phyloP scores from a whole-genome alignment of 106 monocot species.

The Alisma plantagoaquatica region DNA sequence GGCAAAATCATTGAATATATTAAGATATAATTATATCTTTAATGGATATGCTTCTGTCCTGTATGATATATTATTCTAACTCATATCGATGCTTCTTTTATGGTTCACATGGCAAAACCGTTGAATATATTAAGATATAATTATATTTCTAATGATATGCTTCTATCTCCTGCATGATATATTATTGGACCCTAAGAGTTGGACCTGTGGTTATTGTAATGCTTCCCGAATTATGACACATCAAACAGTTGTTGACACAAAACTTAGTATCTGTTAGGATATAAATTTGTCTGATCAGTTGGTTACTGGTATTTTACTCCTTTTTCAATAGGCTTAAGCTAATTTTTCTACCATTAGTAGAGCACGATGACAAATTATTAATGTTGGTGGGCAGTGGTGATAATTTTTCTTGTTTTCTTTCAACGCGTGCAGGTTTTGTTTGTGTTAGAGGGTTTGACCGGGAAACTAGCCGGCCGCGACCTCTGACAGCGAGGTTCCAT shows the following conservation, averaged over 20 bases:
- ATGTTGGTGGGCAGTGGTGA: neutral
- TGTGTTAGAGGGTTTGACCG: constrained; percentile 32
- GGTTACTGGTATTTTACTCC: neutral
- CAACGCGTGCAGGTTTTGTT: constrained; percentile 16
- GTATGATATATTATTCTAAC: neutral
- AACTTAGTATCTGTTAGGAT: no score
- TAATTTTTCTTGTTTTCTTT: neutral
- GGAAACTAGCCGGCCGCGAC: constrained; percentile 16
- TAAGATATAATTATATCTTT: neutral
- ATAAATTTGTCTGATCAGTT: neutral
- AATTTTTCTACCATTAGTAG: neutral
- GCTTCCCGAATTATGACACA: no score
- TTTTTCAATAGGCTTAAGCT: neutral
- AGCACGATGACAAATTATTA: no score
- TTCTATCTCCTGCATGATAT: no score
- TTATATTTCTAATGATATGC: no score
- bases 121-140: no score
- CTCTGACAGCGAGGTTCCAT: constrained; percentile 21
- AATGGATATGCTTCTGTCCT: neutral
- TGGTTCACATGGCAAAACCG: no score
- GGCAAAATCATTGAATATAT: neutral
- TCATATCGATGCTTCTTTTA: no score
- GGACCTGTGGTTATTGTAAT: no score
- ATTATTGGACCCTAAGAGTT: no score
- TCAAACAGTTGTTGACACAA: no score